phyloP scores from a whole-genome alignment of 805 yeast genomes.

The Ascoidea asiatica region DNA sequence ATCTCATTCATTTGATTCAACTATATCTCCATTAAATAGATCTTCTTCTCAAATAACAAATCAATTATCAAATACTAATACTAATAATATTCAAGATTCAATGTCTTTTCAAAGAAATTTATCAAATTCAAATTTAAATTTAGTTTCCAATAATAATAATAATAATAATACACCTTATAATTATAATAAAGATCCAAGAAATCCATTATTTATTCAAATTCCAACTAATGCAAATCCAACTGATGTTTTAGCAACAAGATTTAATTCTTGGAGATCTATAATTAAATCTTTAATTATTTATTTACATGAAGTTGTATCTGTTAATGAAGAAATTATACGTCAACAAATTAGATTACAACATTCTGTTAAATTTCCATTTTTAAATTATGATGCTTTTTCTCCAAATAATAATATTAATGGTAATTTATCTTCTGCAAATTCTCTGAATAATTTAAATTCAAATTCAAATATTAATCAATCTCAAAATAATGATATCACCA shows the following conservation, averaged over 20 bases:
- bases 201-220: conserved; percentile 33
- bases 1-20: neutral
- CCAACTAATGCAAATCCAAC: conserved; percentile 69
- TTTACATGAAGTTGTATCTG: conserved; percentile 65
- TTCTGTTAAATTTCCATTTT: conserved; percentile 47
- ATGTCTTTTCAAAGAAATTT: no score
- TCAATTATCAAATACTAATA: neutral
- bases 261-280: conserved; percentile 75
- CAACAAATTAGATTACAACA: conserved; percentile 74
- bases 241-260: conserved; percentile 71
- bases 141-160: neutral
- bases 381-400: conserved; percentile 18
- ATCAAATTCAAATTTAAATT: neutral
- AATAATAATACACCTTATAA: neutral
- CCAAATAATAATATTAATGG: conserved; percentile 2
- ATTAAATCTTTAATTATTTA: conserved; percentile 65
- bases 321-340: conserved; percentile 79
- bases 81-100: no score
- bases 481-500: neutral
- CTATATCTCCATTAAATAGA: neutral
- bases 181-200: conserved; percentile 24
- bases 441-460: neutral
- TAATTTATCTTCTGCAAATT: neutral
- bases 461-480: no score
- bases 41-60: neutral